Evolutionary conservation across 179 eudicot species (phyloP), one percentile per base, ranked within the genome.

Genomic region (Vitellaria paradoxa): DNA sequence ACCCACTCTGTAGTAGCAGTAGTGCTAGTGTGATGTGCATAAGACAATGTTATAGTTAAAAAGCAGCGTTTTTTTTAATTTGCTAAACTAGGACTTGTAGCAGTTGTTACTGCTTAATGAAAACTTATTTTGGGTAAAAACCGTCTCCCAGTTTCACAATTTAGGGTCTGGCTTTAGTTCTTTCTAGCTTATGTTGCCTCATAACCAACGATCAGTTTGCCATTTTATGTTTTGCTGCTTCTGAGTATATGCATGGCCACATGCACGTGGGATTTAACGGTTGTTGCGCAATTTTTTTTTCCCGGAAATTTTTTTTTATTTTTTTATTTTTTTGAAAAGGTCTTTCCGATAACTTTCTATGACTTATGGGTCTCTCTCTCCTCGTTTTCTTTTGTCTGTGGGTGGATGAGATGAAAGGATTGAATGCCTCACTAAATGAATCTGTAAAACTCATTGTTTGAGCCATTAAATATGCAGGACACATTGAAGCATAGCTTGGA

Each of bases 401-500:
- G 12, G 24, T 23, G 26, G 57, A 15, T n/a, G 30, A 11, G 37
- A 59, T 3, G 66, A 59, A 59, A 50, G 40, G 47, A 30, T 57
- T 11, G 17, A n/a, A 57, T 59, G 53, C 52, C 7, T 7, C 13
- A 9, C 50, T 47, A 21, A 24, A 47, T 49, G 46, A 24, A 49
- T 63, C 15, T 75, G 70, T 47, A 15, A 50, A n/a, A 60, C 14
- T 61, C 5, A 61, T 21, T 20, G 42, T 42, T 62, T 50, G 71
- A 30, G 26, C 62, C 3, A 26, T 64, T 26, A 49, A 75, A 14
- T 50, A 61, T 72, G 77, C 91, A 96, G 99, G 99, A 96, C 63
- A 87, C 93, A 13, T 72, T 96, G 84, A 96, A 86, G 81, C 82
- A 90, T 73, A 87, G 88, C 81, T 73, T 94, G 84, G 98, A 94